These are phyloP conservation scores for Xylaria venustula DNA, from an alignment of 495 filamentous ascomycete species.

Conservation along the genomic window DNA sequence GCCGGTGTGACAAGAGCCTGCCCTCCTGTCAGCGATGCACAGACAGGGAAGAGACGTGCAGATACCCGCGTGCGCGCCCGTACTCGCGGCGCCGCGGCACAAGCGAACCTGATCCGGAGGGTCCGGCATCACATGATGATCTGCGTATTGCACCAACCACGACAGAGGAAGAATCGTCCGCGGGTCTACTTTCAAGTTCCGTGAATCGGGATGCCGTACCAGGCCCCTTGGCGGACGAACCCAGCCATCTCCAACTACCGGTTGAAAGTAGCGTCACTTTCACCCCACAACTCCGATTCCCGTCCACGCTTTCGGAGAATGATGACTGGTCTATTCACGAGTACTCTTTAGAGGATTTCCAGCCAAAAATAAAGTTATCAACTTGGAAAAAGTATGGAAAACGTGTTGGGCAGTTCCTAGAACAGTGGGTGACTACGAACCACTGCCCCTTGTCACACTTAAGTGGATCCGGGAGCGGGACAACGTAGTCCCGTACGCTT, in stretches of 20 bases:
- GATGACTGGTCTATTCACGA: constrained; percentile 14
- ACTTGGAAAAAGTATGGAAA: background rate
- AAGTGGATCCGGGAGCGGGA: no score
- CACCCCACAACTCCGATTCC: background rate
- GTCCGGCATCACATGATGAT: background rate
- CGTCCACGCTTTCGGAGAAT: background rate
- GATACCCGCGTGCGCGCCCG: constrained; percentile 12
- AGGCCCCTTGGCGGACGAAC: no score
- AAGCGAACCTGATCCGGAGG: background rate
- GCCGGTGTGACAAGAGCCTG: constrained; percentile 18
- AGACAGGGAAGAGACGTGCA: constrained; percentile 7
- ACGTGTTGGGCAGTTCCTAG: background rate
- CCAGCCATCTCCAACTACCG: background rate
- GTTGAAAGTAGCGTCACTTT: background rate
- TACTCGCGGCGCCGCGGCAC: background rate
- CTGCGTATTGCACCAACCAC: no score
- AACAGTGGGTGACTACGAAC: background rate
- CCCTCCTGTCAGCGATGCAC: constrained; percentile 21
- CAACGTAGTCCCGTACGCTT: no score
- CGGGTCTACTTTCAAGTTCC: no score
- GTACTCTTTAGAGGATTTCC: background rate
- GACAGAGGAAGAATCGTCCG: no score
- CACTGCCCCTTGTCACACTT: background rate
- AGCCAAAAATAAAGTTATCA: background rate
- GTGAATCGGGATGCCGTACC: no score